A percentile compares a stretch with the other conserved stretches of the same genome.
Conservation (phyloP, 2,329 filamentous ascomycete species). For the Colletotrichum spaethianum region DNA sequence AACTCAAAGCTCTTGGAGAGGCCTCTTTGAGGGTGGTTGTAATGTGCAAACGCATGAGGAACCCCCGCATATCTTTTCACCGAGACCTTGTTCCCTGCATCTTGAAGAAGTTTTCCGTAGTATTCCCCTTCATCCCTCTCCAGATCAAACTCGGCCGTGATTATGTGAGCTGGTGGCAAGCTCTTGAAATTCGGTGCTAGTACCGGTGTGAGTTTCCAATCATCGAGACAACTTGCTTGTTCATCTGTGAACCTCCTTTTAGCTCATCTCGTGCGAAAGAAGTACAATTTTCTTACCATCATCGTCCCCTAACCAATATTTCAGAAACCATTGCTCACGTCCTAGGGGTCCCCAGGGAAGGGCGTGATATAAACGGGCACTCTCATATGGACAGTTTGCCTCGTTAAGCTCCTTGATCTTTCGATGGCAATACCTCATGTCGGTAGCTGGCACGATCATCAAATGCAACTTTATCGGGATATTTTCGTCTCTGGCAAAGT, state of each 20-base stretch:
- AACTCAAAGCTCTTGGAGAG: slow-evolving; percentile 47
- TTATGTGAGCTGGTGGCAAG: slow-evolving; percentile 49
- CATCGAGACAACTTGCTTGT: slow-evolving; percentile 5
- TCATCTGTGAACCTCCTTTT: neutral
- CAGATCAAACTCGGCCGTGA: slow-evolving; percentile 54
- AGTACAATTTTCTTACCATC: slow-evolving; percentile 39
- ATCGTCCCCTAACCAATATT: slow-evolving; percentile 49
- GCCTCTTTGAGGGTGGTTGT: slow-evolving; percentile 47
- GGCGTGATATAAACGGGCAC: slow-evolving; percentile 45
- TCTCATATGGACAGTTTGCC: slow-evolving; percentile 46
- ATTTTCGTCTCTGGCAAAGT: slow-evolving; percentile 51
- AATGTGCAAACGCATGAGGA: slow-evolving; percentile 50
- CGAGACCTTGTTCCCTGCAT: slow-evolving; percentile 46
- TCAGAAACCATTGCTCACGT: slow-evolving; percentile 51
- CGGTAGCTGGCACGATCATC: slow-evolving; percentile 51
- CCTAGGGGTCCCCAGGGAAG: slow-evolving; percentile 49
- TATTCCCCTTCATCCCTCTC: slow-evolving; percentile 52
- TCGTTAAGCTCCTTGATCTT: slow-evolving; percentile 37
- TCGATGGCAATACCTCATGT: slow-evolving; percentile 49
- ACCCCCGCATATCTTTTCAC: slow-evolving; percentile 48
- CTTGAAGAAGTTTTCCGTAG: slow-evolving; percentile 44
- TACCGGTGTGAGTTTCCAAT: slow-evolving; percentile 39
- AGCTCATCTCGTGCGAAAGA: neutral
- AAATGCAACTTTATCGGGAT: slow-evolving; percentile 49
- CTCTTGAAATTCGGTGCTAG: slow-evolving; percentile 46